phyloP scores from a whole-genome alignment of 192 early-diverging fungal genomes.

The Coemansia sp. region DNA sequence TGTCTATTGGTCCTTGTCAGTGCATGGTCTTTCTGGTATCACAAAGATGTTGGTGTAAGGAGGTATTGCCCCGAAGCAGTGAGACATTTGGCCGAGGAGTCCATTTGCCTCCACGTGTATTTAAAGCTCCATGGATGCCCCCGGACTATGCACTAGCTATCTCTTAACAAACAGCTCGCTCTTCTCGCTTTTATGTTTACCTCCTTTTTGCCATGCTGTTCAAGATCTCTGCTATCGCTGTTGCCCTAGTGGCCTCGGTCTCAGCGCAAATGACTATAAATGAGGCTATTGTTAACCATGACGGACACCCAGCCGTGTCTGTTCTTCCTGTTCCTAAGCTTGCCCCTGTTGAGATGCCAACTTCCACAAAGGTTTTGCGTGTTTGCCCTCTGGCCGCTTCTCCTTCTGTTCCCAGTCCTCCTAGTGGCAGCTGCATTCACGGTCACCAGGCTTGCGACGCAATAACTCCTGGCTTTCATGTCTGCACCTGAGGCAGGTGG shows the following conservation, averaged over 20 bases:
- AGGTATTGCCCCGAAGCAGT: background rate
- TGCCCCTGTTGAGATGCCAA: slow-evolving; percentile 1
- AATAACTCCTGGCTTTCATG: slow-evolving; percentile 16
- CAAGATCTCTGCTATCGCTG: slow-evolving; percentile 10
- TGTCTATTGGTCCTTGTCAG: background rate
- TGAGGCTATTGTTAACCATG: slow-evolving; percentile 54
- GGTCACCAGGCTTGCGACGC: slow-evolving; percentile 21
- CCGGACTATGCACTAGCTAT: background rate
- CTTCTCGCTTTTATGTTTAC: background rate
- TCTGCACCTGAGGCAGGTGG: slow-evolving; percentile 43
- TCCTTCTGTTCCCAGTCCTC: slow-evolving; percentile 1
- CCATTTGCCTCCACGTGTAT: background rate
- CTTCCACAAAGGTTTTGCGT: background rate
- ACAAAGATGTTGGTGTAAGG: background rate
- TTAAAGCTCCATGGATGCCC: background rate
- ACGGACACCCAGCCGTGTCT: slow-evolving; percentile 49
- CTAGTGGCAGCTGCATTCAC: slow-evolving; percentile 21
- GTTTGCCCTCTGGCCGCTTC: background rate
- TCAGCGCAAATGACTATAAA: slow-evolving; percentile 27
- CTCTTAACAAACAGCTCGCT: slow-evolving; percentile 4
- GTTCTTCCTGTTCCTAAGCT: too few species aligned
- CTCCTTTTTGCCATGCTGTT: slow-evolving; percentile 12
- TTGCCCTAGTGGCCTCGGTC: slow-evolving; percentile 26
- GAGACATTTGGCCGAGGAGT: background rate
- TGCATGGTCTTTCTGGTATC: background rate